A percentile compares a stretch with the other conserved stretches of the same genome.
These are phyloP conservation scores for Gynochthodes officinalis DNA, from an alignment of 257 asterid species.

Conservation along the genomic window DNA sequence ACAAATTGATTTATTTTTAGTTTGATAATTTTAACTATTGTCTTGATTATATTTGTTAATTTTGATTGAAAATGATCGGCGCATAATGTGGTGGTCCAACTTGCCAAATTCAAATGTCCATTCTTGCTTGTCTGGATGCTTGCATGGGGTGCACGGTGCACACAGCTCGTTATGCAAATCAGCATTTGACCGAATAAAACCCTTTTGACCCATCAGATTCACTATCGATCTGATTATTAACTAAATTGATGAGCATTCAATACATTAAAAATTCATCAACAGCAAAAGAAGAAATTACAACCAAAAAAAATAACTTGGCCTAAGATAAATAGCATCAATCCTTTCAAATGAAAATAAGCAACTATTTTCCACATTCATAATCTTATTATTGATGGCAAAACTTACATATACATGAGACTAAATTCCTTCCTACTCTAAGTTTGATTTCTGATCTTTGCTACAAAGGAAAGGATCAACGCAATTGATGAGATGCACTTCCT, in stretches of 20 bases:
- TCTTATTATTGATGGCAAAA: not conserved
- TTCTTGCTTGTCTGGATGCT: constrained; percentile 4
- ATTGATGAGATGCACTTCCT: not conserved
- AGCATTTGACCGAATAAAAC: not conserved
- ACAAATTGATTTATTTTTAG: too few species aligned
- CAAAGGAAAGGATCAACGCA: not conserved
- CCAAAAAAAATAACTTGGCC: not conserved
- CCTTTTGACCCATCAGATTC: not conserved
- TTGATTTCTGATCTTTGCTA: constrained; percentile 3
- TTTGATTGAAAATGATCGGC: too few species aligned
- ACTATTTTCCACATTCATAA: not conserved
- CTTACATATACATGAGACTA: constrained; percentile 7
- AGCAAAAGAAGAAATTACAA: not conserved
- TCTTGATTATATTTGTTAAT: too few species aligned
- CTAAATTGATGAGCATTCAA: not conserved
- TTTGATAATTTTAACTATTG: too few species aligned
- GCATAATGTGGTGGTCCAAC: too few species aligned
- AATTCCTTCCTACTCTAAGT: not conserved
- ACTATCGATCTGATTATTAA: too few species aligned
- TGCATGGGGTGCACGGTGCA: not conserved
- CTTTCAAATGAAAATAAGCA: not conserved
- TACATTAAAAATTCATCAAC: not conserved
- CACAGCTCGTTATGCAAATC: not conserved
- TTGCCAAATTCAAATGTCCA: too few species aligned
- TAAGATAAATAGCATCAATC: too few species aligned